A percentile compares a stretch with the other conserved stretches of the same genome.
Evolutionary conservation across 805 yeast species (phyloP).

Genomic region (Scheffersomyces coipomensis): DNA sequence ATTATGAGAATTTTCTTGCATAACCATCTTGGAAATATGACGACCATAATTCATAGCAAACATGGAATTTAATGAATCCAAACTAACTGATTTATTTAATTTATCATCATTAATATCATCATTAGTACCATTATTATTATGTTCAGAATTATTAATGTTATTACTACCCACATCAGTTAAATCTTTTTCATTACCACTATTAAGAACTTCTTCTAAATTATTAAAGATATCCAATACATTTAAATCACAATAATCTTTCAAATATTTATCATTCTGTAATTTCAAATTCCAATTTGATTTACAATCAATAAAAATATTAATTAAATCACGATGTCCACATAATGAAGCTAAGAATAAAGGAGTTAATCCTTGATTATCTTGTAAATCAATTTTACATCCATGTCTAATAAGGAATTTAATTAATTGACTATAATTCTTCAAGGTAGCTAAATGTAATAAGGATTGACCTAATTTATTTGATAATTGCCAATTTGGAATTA

Average conservation of each 20-base stretch:
- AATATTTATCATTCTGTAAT: slow-evolving; percentile 47
- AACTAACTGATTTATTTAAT: slow-evolving; percentile 29
- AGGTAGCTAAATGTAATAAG: slow-evolving; percentile 79
- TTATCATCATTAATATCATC: slow-evolving; percentile 8
- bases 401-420: slow-evolving; percentile 63
- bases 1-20: slow-evolving; percentile 6
- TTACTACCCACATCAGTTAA: not conserved
- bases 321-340: slow-evolving; percentile 67
- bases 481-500: slow-evolving; percentile 73
- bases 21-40: slow-evolving; percentile 41
- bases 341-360: slow-evolving; percentile 87
- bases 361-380: slow-evolving; percentile 79
- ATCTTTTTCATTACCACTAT: slow-evolving; percentile 2
- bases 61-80: slow-evolving; percentile 41
- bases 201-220: slow-evolving; percentile 9
- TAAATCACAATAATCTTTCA: slow-evolving; percentile 44
- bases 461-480: slow-evolving; percentile 85
- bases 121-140: slow-evolving; percentile 2
- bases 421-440: slow-evolving; percentile 67
- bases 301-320: slow-evolving; percentile 59
- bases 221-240: slow-evolving; percentile 43
- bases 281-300: slow-evolving; percentile 57
- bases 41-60: slow-evolving; percentile 36
- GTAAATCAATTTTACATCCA: slow-evolving; percentile 64
- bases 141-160: slow-evolving; percentile 2